Percentiles rank a stretch among this genome's conserved stretches.
Evolutionary conservation across 1,284 basidiomycete genomes (phyloP).

Genomic region (Microbotryomycetes sp.): DNA sequence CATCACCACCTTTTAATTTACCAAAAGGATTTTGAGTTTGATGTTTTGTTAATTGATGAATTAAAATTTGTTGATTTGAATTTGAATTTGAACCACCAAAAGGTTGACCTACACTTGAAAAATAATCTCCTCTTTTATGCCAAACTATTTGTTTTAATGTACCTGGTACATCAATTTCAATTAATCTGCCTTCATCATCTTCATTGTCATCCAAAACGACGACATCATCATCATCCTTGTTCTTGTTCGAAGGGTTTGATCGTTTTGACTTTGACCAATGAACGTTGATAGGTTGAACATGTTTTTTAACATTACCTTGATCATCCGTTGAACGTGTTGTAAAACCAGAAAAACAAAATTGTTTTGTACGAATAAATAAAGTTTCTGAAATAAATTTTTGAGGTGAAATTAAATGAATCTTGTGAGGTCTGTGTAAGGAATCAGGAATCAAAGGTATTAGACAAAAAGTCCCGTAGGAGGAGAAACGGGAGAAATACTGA

Average conservation of each 20-base stretch:
- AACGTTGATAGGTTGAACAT: conserved; percentile 41
- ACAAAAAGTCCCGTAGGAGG: conserved; percentile 1
- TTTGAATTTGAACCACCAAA: conserved; percentile 51
- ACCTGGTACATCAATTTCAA: conserved; percentile 56
- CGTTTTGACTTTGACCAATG: conserved; percentile 48
- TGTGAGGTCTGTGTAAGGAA: conserved; percentile 57
- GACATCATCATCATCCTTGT: conserved; percentile 43
- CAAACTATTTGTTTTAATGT: conserved; percentile 78
- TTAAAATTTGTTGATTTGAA: conserved; percentile 70
- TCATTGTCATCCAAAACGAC: conserved; percentile 47
- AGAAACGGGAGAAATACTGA: conserved; percentile 47
- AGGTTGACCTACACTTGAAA: conserved; percentile 67
- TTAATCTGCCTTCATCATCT: conserved; percentile 46
- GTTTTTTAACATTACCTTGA: conserved; percentile 22
- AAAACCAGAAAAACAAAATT: conserved; percentile 38
- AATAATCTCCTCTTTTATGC: conserved; percentile 94
- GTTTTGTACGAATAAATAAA: conserved; percentile 29
- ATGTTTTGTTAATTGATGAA: conserved; percentile 87
- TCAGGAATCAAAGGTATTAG: conserved; percentile 11
- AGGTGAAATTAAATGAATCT: conserved; percentile 74
- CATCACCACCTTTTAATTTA: conserved; percentile 79
- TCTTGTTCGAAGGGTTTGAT: background rate
- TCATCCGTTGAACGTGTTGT: conserved; percentile 32
- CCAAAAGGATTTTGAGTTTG: conserved; percentile 97
- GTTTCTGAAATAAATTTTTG: conserved; percentile 52